Evolutionary conservation across 306 rosid species (phyloP).

Genomic region (Citrullus amarus): DNA sequence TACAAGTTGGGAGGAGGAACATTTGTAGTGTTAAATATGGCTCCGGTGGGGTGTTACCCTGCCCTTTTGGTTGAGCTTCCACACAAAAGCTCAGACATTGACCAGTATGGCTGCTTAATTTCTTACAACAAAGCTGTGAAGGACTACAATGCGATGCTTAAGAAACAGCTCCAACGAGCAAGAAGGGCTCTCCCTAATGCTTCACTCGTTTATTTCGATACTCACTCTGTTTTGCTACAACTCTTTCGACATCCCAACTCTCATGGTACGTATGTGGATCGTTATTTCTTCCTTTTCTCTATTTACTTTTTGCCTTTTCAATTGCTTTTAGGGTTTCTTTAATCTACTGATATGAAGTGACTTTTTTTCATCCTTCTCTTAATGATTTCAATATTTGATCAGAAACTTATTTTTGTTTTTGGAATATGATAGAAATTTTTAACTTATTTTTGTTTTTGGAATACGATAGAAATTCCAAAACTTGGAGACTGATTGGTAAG

Average conservation of each 20-base stretch:
- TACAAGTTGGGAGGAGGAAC: conserved; percentile 54
- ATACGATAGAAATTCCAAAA: too few relatives aligned
- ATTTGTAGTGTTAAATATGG: conserved; percentile 61
- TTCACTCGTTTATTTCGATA: conserved; percentile 54
- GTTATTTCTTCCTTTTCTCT: neutral
- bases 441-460: too few relatives aligned
- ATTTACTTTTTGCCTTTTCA: neutral
- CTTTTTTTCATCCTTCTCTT: too few relatives aligned
- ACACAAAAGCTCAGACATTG: conserved; percentile 40
- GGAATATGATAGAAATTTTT: too few relatives aligned
- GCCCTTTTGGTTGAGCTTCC: conserved; percentile 42
- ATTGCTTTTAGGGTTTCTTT: neutral
- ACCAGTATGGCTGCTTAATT: conserved; percentile 53
- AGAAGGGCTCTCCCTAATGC: conserved; percentile 35
- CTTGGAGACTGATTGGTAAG: too few relatives aligned
- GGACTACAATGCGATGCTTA: conserved; percentile 46
- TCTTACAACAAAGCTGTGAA: conserved; percentile 52
- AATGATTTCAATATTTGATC: too few relatives aligned
- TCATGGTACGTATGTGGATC: conserved; percentile 30
- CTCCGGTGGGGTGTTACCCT: conserved; percentile 82
- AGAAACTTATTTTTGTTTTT: too few relatives aligned
- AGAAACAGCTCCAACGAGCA: conserved; percentile 22
- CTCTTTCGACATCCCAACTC: conserved; percentile 49
- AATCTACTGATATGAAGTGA: too few relatives aligned
- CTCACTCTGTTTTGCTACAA: conserved; percentile 37